Base-by-base conservation (phyloP, 2,329 filamentous ascomycete genomes). In the Monilinia vaccinii-corymbosi region DNA sequence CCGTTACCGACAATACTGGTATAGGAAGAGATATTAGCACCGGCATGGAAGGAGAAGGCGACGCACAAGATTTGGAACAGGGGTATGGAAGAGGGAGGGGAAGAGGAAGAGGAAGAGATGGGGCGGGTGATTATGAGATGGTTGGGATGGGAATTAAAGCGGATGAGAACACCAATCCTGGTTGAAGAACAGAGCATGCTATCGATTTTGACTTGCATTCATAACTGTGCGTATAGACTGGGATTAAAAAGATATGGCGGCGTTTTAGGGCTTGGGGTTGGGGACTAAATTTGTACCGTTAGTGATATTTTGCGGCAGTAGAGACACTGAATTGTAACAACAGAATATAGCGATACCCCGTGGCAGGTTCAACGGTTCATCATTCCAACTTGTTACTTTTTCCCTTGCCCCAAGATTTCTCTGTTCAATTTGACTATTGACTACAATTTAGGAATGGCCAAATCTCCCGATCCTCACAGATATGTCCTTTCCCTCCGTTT, bases 41-140 rank as follows among this genome's bases (percentile, higher is more conserved):
- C 38, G 66, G 61, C 34, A 66, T 62, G 57, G 61, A 53, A 44
- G 60, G 28, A 57, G 64, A 58, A 56, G 55, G 52, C 32, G 62
- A 56, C 69, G 63, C 62, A 21, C 64, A 58, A 32, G 63, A 69
- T 59, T 55, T 62, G 49, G 66, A 68, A 49, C 64, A 67, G 23
- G 67, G 64, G 1, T 79, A 79, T 63, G 72, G 75, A 6, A 71
- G 79, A 52, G 81, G 81, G 0, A 72, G 79, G 34, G 77, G 78
- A 0, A 74, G 80, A 44, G 82, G 79, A 0, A 75, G 81, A 60
- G 79, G 79, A 0, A 75, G 78, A 56, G 81, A 83, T 63, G 79
- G 79, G 0, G 78, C 74, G 0, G 82, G 80, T 14, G 82, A 83
- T 63, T 88, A 88, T 72, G 85, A 88, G 72, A 86, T 88, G 83